A percentile compares a stretch with the other conserved stretches of the same genome.
Evolutionary conservation across 176 grass and related monocot genomes (phyloP).

Genomic region (Musa acuminata): DNA sequence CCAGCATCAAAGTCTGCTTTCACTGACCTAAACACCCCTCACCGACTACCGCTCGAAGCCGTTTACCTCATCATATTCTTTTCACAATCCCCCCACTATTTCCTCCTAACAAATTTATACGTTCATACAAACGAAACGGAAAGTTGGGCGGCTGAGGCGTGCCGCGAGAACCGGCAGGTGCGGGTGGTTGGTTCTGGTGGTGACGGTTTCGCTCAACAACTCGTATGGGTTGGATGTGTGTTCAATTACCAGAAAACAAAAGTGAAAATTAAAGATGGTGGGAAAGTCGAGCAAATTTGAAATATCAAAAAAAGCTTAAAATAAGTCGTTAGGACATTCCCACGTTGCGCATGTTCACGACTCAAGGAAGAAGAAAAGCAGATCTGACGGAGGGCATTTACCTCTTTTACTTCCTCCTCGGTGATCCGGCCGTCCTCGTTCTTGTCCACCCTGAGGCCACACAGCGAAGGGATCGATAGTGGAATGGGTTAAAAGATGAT

Average conservation of each 20-base stretch:
- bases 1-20: background rate
- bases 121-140: too few relatives aligned
- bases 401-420: conserved; percentile 98
- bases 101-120: too few relatives aligned
- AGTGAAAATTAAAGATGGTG: too few relatives aligned
- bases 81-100: too few relatives aligned
- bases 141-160: conserved; percentile 12
- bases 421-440: conserved; percentile 81
- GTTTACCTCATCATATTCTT: background rate
- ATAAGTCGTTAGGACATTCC: too few relatives aligned
- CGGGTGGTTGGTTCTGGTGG: conserved; percentile 41
- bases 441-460: conserved; percentile 79
- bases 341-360: too few relatives aligned
- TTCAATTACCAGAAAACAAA: conserved; percentile 5
- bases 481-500: background rate
- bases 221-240: conserved; percentile 29
- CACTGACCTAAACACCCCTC: conserved; percentile 48
- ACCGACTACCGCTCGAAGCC: conserved; percentile 31
- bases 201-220: conserved; percentile 56
- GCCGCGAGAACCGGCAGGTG: conserved; percentile 34
- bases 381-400: conserved; percentile 21
- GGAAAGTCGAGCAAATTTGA: too few relatives aligned
- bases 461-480: too few relatives aligned
- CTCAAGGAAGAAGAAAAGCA: conserved; percentile 19
- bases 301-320: too few relatives aligned